Conservation (phyloP, 345 rosid genomes). For the Syzygium oleosum region DNA sequence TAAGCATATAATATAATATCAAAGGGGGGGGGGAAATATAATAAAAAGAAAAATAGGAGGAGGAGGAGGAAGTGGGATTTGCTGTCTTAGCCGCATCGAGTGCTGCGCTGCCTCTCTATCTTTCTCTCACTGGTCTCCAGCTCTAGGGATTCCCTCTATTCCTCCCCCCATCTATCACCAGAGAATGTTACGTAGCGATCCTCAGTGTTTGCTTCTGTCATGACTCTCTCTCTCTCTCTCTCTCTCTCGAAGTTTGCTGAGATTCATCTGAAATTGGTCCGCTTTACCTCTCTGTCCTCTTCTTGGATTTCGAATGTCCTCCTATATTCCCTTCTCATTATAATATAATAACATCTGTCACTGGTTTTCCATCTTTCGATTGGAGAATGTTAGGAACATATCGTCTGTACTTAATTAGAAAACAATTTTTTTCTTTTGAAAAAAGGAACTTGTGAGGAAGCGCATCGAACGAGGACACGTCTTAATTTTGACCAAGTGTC, state of each 20-base stretch:
- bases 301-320: constrained; percentile 36
- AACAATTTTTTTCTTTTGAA: neutral
- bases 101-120: constrained; percentile 8
- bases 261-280: constrained; percentile 45
- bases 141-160: constrained; percentile 49
- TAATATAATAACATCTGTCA: neutral
- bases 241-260: constrained; percentile 53
- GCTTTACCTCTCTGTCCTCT: constrained; percentile 27
- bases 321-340: constrained; percentile 5
- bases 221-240: neutral
- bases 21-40: neutral
- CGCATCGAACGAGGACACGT: neutral
- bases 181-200: constrained; percentile 60
- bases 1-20: constrained; percentile 1
- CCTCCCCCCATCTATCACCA: constrained; percentile 7
- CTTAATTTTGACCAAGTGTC: neutral
- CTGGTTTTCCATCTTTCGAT: neutral
- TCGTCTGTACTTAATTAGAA: neutral
- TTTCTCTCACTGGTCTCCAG: constrained; percentile 1
- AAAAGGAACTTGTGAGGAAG: neutral
- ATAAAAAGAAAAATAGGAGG: neutral
- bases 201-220: constrained; percentile 8
- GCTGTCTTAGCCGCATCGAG: neutral
- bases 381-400: neutral
- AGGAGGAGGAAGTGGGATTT: constrained; percentile 1